phyloP scores from a whole-genome alignment of 257 asterid species.

The Solanum corneliomulleri region DNA sequence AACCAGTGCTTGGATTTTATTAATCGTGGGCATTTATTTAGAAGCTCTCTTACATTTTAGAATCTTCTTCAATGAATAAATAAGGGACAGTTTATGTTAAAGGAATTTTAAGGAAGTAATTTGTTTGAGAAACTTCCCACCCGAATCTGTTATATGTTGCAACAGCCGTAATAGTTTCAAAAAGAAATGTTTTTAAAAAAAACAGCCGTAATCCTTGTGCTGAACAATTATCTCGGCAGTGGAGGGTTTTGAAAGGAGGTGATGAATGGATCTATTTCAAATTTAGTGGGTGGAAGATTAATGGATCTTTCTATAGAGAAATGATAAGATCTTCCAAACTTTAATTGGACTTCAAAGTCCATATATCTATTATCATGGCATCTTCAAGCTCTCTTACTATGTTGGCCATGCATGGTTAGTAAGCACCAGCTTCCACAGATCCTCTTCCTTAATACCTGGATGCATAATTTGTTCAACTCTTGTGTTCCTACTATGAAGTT shows the following conservation, averaged over 20 bases:
- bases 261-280: constrained; percentile 31
- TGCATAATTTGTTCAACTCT: constrained; percentile 39
- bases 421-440: constrained; percentile 40
- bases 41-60: neutral
- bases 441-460: constrained; percentile 27
- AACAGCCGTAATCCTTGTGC: neutral
- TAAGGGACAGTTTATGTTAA: neutral
- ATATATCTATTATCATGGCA: constrained; percentile 43
- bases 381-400: constrained; percentile 79
- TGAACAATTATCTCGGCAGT: constrained; percentile 36
- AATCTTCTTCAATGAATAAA: neutral
- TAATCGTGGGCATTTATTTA: neutral
- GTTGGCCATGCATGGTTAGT: constrained; percentile 67
- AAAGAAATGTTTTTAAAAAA: too few species aligned
- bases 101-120: neutral
- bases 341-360: constrained; percentile 26
- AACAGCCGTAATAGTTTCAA: neutral
- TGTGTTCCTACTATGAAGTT: constrained; percentile 54
- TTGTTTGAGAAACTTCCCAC: neutral
- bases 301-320: constrained; percentile 56
- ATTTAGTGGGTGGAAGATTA: constrained; percentile 33
- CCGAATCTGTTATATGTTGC: neutral
- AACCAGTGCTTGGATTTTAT: neutral
- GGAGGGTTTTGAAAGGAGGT: constrained; percentile 35
- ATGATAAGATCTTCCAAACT: constrained; percentile 51